Percentiles rank a stretch among this genome's conserved stretches.
phyloP scores from a whole-genome alignment of 345 rosid genomes.

The Bruguiera sexangula region DNA sequence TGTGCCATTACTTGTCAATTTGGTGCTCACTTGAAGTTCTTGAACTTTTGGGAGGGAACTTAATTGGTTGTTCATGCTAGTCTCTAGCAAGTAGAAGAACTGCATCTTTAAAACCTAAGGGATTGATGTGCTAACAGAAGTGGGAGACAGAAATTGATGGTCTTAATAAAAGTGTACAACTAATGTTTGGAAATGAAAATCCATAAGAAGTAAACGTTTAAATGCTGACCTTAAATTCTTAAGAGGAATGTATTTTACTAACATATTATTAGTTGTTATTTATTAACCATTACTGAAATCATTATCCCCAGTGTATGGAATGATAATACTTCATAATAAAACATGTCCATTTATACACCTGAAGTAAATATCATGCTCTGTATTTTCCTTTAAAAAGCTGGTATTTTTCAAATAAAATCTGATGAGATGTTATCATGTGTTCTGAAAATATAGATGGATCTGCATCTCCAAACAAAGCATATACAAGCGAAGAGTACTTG shows the following conservation, averaged over 20 bases:
- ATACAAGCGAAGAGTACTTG: constrained; percentile 70
- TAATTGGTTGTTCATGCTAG: not conserved
- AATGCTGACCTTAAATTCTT: too few species aligned
- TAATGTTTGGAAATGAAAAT: too few species aligned
- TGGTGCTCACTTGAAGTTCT: not conserved
- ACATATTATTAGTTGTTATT: too few species aligned
- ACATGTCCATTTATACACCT: too few species aligned
- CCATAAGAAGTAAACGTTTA: too few species aligned
- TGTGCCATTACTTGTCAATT: not conserved
- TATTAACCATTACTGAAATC: too few species aligned
- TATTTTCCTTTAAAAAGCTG: not conserved
- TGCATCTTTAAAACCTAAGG: not conserved
- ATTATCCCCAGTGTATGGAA: too few species aligned
- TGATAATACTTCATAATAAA: too few species aligned
- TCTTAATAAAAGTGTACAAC: too few species aligned
- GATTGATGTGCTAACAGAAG: not conserved
- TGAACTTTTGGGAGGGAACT: not conserved
- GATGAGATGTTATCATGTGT: constrained; percentile 2
- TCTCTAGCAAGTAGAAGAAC: not conserved
- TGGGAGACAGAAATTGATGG: too few species aligned
- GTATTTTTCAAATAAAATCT: not conserved
- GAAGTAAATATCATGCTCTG: too few species aligned
- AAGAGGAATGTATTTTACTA: too few species aligned
- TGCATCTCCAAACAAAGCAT: constrained; percentile 45
- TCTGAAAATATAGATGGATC: constrained; percentile 49